Conservation (phyloP, 495 filamentous ascomycete species). For the Penicillium verhagenii region DNA sequence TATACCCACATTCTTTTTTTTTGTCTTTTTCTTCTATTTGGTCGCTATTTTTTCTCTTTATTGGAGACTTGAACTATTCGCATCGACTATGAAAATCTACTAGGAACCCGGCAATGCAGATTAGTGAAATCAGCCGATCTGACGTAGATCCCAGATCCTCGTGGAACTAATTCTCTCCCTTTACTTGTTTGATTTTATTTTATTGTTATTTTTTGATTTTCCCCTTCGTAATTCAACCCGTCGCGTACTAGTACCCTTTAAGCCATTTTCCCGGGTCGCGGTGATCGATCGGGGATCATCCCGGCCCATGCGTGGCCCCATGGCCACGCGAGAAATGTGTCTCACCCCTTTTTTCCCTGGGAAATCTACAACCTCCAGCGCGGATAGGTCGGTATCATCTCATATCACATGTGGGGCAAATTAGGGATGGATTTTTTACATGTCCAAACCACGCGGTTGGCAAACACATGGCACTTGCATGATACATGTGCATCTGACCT, state of each 20-base stretch:
- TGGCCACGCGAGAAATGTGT: conserved; percentile 19
- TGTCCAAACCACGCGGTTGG: conserved; percentile 14
- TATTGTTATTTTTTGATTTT: background rate
- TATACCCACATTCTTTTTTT: no score
- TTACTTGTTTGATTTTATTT: no score
- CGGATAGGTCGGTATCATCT: no score
- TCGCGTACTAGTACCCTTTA: background rate
- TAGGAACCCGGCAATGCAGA: background rate
- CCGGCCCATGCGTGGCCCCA: conserved; percentile 19
- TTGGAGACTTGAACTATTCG: background rate
- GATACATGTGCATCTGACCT: conserved; percentile 19
- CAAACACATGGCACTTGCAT: conserved; percentile 34
- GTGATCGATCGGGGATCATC: conserved; percentile 37
- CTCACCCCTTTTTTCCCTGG: conserved; percentile 8
- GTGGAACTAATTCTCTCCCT: no score
- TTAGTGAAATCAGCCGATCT: background rate
- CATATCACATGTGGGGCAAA: conserved; percentile 10
- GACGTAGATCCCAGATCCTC: background rate
- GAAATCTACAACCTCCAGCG: no score
- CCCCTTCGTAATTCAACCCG: background rate
- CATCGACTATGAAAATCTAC: no score
- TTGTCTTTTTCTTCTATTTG: no score
- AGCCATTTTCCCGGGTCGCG: conserved; percentile 13
- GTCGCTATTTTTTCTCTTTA: no score
- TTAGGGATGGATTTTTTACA: no score